Evolutionary conservation across 2,329 filamentous ascomycete species (phyloP).

Genomic region (Ciborinia camelliae): DNA sequence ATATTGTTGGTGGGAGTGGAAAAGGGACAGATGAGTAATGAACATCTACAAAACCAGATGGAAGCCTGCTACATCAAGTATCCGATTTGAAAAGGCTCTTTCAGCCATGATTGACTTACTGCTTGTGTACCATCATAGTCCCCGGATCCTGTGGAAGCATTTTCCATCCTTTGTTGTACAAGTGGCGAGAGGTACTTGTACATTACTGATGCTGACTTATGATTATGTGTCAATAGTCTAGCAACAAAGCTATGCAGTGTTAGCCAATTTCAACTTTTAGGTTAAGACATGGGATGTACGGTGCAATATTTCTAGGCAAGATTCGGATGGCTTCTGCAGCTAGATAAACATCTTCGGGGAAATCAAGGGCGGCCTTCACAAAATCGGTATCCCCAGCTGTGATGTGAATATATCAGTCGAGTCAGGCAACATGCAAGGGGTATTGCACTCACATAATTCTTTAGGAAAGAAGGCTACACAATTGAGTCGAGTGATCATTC

Average conservation of each 20-base stretch:
- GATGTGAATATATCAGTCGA: not conserved
- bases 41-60: not conserved
- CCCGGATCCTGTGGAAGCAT: not conserved
- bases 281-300: not conserved
- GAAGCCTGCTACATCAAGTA: not conserved
- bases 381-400: not conserved
- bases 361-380: constrained; percentile 1
- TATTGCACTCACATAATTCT: not conserved
- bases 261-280: not conserved
- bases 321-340: constrained; percentile 3
- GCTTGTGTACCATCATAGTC: not conserved
- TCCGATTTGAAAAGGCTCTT: not conserved
- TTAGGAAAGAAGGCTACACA: not conserved
- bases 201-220: not conserved
- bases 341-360: not conserved
- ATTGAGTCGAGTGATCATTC: not conserved
- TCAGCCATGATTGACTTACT: not conserved
- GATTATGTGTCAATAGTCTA: not conserved
- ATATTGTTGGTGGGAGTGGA: not conserved
- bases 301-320: not conserved
- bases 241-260: not conserved
- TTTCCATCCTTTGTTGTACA: not conserved
- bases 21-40: not conserved
- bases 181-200: not conserved
- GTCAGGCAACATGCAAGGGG: not conserved